Percentiles rank a stretch among this genome's conserved stretches.
These are phyloP conservation scores for Collybia mongolica DNA, from an alignment of 768 basidiomycete species.

Conservation along the genomic window DNA sequence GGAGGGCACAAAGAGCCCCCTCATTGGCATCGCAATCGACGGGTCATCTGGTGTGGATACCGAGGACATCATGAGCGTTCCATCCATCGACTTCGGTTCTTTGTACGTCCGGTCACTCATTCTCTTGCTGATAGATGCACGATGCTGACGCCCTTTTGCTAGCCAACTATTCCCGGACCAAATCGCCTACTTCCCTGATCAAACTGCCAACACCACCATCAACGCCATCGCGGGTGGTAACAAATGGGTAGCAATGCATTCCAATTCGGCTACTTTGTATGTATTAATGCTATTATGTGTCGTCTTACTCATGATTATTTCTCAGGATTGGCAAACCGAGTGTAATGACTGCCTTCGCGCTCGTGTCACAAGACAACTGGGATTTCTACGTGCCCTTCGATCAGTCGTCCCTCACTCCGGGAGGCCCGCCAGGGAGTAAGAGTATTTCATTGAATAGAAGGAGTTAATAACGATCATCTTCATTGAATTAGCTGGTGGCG, in stretches of 20 bases:
- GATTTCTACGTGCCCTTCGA: conserved; percentile 29
- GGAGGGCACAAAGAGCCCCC: conserved; percentile 8
- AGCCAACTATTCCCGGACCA: conserved; percentile 1
- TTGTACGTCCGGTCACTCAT: conserved; percentile 22
- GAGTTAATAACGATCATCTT: not conserved
- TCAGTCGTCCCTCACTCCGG: conserved; percentile 14
- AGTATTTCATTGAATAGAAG: not conserved
- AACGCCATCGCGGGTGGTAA: not conserved
- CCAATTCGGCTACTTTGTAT: not conserved
- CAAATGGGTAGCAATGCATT: not conserved
- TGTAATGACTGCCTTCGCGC: conserved; percentile 24
- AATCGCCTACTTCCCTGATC: not conserved
- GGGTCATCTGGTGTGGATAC: conserved; percentile 34
- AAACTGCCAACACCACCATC: not conserved
- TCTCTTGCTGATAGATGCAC: not conserved
- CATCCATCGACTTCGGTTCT: conserved; percentile 31
- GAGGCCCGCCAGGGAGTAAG: conserved; percentile 18
- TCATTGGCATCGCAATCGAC: conserved; percentile 29
- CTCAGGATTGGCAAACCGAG: conserved; percentile 29
- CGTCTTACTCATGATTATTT: not conserved
- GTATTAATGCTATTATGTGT: not conserved
- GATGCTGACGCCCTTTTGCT: not conserved
- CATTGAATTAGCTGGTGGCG: conserved; percentile 6
- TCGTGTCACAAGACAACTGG: conserved; percentile 25
- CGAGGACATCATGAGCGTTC: conserved; percentile 31